Conservation (phyloP, 179 eudicot genomes). For the Gypsophila paniculata region DNA sequence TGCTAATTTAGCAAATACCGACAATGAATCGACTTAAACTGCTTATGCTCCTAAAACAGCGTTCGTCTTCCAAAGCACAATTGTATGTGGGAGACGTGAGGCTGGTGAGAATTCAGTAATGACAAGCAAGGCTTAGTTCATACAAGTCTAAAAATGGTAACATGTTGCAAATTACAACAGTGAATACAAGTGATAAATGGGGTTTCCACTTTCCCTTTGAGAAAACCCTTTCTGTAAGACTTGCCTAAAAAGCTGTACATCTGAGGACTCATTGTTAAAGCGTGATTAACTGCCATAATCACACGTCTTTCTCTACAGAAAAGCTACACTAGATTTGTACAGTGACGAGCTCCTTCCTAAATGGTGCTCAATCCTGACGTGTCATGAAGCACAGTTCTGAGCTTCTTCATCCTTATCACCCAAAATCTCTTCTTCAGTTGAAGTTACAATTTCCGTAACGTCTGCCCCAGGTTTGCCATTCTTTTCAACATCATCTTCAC, state of each 20-base stretch:
- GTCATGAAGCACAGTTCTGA: neutral
- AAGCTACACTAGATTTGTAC: slow-evolving; percentile 34
- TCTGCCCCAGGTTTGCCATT: slow-evolving; percentile 20
- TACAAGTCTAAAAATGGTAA: slow-evolving; percentile 12
- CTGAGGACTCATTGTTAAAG: slow-evolving; percentile 14
- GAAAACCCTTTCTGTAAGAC: slow-evolving; percentile 16
- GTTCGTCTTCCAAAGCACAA: no score
- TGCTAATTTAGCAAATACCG: no score
- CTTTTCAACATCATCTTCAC: slow-evolving; percentile 10
- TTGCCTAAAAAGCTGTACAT: slow-evolving; percentile 34
- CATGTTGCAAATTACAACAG: slow-evolving; percentile 11
- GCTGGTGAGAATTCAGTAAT: slow-evolving; percentile 4
- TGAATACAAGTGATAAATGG: slow-evolving; percentile 5
- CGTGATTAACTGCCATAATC: slow-evolving; percentile 21
- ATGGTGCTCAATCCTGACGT: neutral
- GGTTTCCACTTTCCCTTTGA: neutral
- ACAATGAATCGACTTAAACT: no score
- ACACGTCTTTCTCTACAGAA: slow-evolving; percentile 23
- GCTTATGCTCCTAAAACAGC: no score
- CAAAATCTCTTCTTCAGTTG: slow-evolving; percentile 11
- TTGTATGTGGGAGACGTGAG: neutral
- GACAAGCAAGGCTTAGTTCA: neutral
- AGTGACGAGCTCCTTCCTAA: neutral
- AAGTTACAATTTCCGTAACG: slow-evolving; percentile 23
- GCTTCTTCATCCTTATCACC: slow-evolving; percentile 32